A percentile compares a stretch with the other conserved stretches of the same genome.
phyloP scores from a whole-genome alignment of 208 protist species.

The Wallacemonas sp. region DNA sequence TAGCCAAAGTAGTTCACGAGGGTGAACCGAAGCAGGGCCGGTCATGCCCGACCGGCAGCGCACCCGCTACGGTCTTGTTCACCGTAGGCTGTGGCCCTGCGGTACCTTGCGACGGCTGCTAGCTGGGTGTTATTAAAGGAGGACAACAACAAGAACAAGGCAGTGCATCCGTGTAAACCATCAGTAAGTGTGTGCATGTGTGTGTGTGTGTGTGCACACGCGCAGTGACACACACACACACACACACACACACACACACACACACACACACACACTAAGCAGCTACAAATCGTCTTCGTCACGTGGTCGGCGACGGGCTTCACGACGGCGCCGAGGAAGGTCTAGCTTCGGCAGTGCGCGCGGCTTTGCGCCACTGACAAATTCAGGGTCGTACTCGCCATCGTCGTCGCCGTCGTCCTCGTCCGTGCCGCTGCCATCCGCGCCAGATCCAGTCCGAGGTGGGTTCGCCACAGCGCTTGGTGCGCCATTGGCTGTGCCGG shows the following conservation, averaged over 20 bases:
- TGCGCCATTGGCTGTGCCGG: background rate
- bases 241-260: background rate
- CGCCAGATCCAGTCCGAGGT: too few relatives aligned
- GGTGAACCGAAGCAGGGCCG: too few relatives aligned
- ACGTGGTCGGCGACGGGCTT: constrained; percentile 48
- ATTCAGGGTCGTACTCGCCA: constrained; percentile 62
- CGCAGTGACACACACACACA: background rate
- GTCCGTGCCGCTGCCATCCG: background rate
- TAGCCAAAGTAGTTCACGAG: too few relatives aligned
- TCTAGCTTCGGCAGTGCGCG: constrained; percentile 51
- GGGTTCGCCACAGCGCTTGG: too few relatives aligned
- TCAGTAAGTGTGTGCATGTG: background rate
- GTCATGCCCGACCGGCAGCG: too few relatives aligned
- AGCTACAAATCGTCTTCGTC: constrained; percentile 50
- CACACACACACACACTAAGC: background rate
- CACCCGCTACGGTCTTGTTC: too few relatives aligned
- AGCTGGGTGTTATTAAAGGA: too few relatives aligned
- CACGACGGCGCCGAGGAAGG: constrained; percentile 35
- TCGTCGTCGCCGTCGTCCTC: constrained; percentile 41
- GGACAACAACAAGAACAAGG: too few relatives aligned
- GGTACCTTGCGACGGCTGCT: too few relatives aligned
- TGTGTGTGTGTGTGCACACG: background rate
- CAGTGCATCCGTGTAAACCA: too few relatives aligned
- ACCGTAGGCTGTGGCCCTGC: too few relatives aligned
- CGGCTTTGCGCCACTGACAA: constrained; percentile 47